A percentile compares a stretch with the other conserved stretches of the same genome.
Evolutionary conservation across 345 rosid genomes (phyloP).

Genomic region (Eucalyptus camaldulensis): DNA sequence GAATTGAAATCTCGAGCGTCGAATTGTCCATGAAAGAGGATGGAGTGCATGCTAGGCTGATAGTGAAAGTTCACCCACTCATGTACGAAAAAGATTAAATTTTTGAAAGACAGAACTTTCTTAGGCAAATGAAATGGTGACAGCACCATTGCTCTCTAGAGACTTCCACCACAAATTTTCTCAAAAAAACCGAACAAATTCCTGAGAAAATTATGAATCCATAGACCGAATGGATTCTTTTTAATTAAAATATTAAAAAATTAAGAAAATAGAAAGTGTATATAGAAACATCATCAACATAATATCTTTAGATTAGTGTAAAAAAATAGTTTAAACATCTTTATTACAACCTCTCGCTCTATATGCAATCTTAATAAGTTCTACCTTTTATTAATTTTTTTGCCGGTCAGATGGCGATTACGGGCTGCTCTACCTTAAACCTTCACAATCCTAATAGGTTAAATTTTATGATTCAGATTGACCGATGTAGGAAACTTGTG

Average conservation of each 20-base stretch:
- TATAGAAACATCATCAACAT: background rate
- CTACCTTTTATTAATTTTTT: background rate
- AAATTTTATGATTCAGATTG: background rate
- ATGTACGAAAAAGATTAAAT: background rate
- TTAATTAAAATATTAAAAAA: background rate
- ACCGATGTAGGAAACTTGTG: background rate
- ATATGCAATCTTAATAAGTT: background rate
- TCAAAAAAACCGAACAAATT: too few relatives aligned
- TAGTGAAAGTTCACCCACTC: background rate
- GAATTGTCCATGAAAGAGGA: background rate
- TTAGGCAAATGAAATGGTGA: background rate
- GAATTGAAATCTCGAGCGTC: background rate
- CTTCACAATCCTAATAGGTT: background rate
- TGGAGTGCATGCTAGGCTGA: background rate
- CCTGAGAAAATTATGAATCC: background rate
- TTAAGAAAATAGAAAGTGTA: background rate
- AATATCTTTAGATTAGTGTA: background rate
- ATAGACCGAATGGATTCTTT: background rate
- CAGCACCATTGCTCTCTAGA: too few relatives aligned
- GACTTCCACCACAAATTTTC: background rate
- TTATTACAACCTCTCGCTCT: background rate
- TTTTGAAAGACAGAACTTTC: background rate
- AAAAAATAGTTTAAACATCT: background rate
- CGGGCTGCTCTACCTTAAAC: background rate
- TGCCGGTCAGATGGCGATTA: rapidly evolving